Percentiles rank a stretch among this genome's conserved stretches.
Evolutionary conservation across 225 moss, liverwort and hornwort genomes (phyloP).

Genomic region (Marchantia paleacea): DNA sequence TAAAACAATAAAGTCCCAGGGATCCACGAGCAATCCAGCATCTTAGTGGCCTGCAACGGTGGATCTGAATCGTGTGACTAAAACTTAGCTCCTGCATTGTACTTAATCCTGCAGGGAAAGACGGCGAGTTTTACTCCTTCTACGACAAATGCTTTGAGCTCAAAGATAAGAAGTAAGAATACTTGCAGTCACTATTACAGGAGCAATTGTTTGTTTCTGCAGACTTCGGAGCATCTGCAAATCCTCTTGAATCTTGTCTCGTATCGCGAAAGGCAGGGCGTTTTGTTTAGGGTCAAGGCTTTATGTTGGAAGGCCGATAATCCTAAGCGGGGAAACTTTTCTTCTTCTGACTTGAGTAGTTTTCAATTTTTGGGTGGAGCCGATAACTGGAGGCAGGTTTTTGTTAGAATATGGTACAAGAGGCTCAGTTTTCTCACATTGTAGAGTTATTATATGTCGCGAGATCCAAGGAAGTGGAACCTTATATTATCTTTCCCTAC

Average conservation of each 20-base stretch:
- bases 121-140: constrained; percentile 80
- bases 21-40: background rate
- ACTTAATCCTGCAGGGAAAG: constrained; percentile 53
- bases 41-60: background rate
- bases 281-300: background rate
- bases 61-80: too few relatives aligned
- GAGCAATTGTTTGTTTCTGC: too few relatives aligned
- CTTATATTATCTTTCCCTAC: background rate
- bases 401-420: too few relatives aligned
- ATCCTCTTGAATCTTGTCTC: background rate
- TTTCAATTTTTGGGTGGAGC: background rate
- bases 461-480: background rate
- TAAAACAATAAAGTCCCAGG: background rate
- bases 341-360: background rate
- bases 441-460: background rate
- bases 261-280: too few relatives aligned
- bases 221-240: too few relatives aligned
- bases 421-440: background rate
- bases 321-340: too few relatives aligned
- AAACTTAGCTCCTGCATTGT: background rate
- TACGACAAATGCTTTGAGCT: constrained; percentile 81
- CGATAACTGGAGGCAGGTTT: background rate
- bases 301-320: background rate
- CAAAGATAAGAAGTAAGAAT: constrained; percentile 79
- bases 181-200: too few relatives aligned